Percentiles rank a stretch among this genome's conserved stretches.
phyloP scores from a whole-genome alignment of 2,329 filamentous ascomycete species.

The Raffaelea albimanens region DNA sequence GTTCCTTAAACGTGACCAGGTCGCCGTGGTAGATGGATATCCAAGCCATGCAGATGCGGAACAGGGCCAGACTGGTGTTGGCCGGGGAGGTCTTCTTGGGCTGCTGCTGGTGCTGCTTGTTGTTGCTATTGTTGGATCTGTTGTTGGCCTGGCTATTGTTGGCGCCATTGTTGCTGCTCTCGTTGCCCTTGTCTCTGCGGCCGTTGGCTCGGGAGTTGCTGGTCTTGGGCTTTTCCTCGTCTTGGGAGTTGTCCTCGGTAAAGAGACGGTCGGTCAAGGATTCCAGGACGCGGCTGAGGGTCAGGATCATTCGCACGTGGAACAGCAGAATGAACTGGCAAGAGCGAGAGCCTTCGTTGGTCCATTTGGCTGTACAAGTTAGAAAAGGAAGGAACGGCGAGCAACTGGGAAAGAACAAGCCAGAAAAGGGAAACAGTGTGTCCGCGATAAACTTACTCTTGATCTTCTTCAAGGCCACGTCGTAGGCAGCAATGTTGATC shows the following conservation, averaged over 20 bases:
- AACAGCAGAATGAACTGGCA: conserved; percentile 63
- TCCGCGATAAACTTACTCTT: conserved; percentile 46
- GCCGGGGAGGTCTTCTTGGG: conserved; percentile 17
- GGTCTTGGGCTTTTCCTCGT: conserved; percentile 7
- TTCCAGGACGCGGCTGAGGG: conserved; percentile 57
- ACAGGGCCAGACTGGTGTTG: conserved; percentile 36
- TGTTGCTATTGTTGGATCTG: not conserved
- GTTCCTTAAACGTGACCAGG: conserved; percentile 33
- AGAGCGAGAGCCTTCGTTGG: conserved; percentile 32
- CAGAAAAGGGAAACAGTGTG: not conserved
- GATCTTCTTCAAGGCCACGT: conserved; percentile 51
- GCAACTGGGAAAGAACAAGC: conserved; percentile 11
- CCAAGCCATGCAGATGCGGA: conserved; percentile 47
- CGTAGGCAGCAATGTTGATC: conserved; percentile 78
- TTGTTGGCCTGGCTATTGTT: not conserved
- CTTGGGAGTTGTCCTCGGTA: conserved; percentile 26
- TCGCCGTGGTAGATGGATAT: conserved; percentile 36
- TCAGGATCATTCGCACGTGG: conserved; percentile 68
- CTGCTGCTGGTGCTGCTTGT: not conserved
- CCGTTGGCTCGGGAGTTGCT: not conserved
- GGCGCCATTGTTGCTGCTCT: conserved; percentile 16
- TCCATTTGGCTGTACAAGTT: conserved; percentile 41
- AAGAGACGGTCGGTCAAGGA: conserved; percentile 7
- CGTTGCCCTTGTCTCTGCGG: not conserved
- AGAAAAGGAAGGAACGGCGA: too few species aligned